Base-by-base conservation (phyloP, 106 monocot species). In the Dendrobium nobile region DNA sequence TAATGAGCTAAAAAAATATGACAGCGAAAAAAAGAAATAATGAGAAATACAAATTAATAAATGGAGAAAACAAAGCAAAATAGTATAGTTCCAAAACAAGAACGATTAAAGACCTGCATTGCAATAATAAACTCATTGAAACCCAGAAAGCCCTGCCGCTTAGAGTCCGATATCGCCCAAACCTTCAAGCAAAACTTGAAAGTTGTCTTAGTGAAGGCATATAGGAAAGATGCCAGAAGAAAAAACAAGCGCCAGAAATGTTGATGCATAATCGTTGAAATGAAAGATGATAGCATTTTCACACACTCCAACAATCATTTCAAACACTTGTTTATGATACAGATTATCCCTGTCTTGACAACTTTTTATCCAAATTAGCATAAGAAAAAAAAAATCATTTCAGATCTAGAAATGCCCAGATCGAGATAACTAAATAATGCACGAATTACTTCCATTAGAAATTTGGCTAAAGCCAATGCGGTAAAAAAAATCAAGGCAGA, bases 101-200 rank as follows among this genome's bases (percentile, higher is more conserved):
- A 7, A 18, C 10, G 28, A 18, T 15, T 17, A 73, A 22, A 17
- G 64, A 95, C 92, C 92, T 95, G 91, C 92, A 92, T 92, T 75
- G 95, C 90, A 54, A 82, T 81, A 41, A 92, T 70, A 56, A 95
- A 92, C 81, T 92, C 92, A 54, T 47, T 81, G 67, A 95, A 83
- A 41, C 87, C 91, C 80, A 95, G 92, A 85, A 74, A 95, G 9
- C 95, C 95, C 55, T 95, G 95, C 18, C 95, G 81, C 47, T 87
- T 95, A 22, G 92, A 89, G 82, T 95, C 95, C 54, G 95, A 82
- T 78, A 95, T 80, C 0, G 92, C 95, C 95, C 95, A 95, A n/a
- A 95, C 87, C 95, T 93, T 79, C 51, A 41, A 54, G 27, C 61
- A 55, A 84, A 67, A 80, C 65, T 44, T 67, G 27, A 76, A 82